Base-by-base conservation (phyloP, 139 green algal genomes). In the Volvox africanus region DNA sequence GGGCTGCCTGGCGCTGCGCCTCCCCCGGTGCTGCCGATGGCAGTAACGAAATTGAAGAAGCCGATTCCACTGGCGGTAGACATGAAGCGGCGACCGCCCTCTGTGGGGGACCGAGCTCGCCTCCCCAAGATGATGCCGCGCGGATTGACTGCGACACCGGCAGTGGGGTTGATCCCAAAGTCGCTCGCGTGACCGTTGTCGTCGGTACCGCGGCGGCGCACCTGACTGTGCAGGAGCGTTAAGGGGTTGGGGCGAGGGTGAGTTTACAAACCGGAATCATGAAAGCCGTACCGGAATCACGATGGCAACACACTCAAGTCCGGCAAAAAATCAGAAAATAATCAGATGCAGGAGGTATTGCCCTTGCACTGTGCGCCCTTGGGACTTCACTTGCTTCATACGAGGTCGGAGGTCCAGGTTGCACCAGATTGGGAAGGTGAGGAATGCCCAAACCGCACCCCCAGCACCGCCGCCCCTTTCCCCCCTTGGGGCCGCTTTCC, bases 141-240 rank as follows among this genome's bases (percentile, higher is more conserved):
- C 1, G 71, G 50, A 6, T 26, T 14, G 78, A 67, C 78, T 26
- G 11, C 36, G 37, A 30, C 14, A 17, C 16, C 30, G 18, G 68
- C 68, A 33, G 71, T 30, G 3, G 67, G 28, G 22, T 32, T 80
- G 76, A 82, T 2, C 20, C 24, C 80, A 16, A 67, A 86, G 28
- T 86, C 80, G 37, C 80, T 86, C 26, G 80, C 13, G 80, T 26
- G 80, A 22, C 12, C 26, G 37, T 16, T 30, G 80, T 71, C 50
- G 11, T 86, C 80, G 24, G 26, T 44, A 17, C 22, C 80, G 50
- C 80, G 80, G 50, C 80, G 80, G 50, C 80, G 80, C 30, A 86
- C 50, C 22, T 86, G 80, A 1, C 80, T 73, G 80, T 55, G 11
- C 6, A 44, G 50, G 28, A 50, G 80, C 2, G 65, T 73, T 24